These are phyloP conservation scores for Penicillium sp. DNA, from an alignment of 2,329 filamentous ascomycete genomes.

Conservation along the genomic window DNA sequence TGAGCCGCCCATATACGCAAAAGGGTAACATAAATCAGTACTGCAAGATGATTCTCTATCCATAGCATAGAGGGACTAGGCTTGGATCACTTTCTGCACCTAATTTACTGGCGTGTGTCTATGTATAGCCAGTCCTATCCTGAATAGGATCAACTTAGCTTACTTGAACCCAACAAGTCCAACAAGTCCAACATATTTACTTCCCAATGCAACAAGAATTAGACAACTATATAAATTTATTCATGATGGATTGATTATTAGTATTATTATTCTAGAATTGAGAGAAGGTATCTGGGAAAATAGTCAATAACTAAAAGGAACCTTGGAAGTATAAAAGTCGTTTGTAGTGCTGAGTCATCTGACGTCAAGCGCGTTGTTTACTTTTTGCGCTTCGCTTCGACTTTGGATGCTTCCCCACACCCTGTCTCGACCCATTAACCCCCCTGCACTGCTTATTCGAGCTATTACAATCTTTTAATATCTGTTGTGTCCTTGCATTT, in stretches of 20 bases:
- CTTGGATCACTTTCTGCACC: too few species aligned
- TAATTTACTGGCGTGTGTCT: too few species aligned
- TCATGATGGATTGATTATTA: not conserved
- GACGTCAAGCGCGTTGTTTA: slow-evolving; percentile 12
- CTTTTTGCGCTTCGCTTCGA: slow-evolving; percentile 3
- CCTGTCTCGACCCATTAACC: not conserved
- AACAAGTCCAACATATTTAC: not conserved
- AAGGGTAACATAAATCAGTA: too few species aligned
- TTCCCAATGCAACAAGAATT: not conserved
- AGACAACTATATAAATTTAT: not conserved
- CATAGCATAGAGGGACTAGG: too few species aligned
- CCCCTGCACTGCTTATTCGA: not conserved
- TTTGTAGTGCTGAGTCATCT: slow-evolving; percentile 3
- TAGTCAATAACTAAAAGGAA: not conserved
- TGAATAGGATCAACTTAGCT: too few species aligned
- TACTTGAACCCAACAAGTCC: too few species aligned
- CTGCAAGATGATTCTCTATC: too few species aligned
- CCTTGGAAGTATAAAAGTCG: not conserved
- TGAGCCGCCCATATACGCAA: too few species aligned
- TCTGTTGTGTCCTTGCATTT: slow-evolving; percentile 5
- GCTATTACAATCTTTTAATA: not conserved
- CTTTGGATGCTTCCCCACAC: not conserved
- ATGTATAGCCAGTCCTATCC: too few species aligned
- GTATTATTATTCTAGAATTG: not conserved
- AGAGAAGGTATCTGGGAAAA: not conserved